Evolutionary conservation across 23 red algal species (phyloP).

Genomic region (Pyropia haitanensis): DNA sequence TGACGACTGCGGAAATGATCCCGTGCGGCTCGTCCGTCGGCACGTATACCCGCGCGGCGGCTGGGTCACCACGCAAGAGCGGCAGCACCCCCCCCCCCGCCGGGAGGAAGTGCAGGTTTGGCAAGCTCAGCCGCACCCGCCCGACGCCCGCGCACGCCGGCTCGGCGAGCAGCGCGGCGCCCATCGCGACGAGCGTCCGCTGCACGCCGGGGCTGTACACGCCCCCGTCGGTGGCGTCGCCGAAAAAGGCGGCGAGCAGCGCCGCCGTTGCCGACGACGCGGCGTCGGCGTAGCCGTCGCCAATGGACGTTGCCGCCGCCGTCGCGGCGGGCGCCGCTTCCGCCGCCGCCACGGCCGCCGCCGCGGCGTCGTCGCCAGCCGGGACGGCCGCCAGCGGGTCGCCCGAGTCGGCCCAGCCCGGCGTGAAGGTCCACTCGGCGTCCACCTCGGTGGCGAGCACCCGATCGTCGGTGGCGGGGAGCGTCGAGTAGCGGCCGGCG

Average conservation of each 20-base stretch:
- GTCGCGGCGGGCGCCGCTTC: too few species aligned
- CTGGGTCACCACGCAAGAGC: slow-evolving; percentile 30
- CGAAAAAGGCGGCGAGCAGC: slow-evolving; percentile 43
- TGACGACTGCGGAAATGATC: slow-evolving; percentile 38
- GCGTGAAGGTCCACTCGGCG: slow-evolving; percentile 25
- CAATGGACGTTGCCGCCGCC: too few species aligned
- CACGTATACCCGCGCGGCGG: slow-evolving; percentile 70
- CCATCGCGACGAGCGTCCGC: slow-evolving; percentile 63
- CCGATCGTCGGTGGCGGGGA: slow-evolving; percentile 60
- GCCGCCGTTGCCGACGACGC: too few species aligned
- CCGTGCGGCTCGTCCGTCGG: slow-evolving; percentile 73
- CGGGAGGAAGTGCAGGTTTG: slow-evolving; percentile 73
- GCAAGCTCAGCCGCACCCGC: slow-evolving; percentile 38
- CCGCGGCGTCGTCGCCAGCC: background rate
- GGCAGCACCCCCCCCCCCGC: slow-evolving; percentile 16
- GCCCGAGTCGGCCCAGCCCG: background rate
- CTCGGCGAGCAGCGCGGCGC: slow-evolving; percentile 5
- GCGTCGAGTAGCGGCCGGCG: slow-evolving; percentile 51
- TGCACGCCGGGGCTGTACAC: slow-evolving; percentile 76
- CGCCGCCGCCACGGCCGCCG: background rate
- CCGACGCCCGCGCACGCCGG: slow-evolving; percentile 6
- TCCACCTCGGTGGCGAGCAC: slow-evolving; percentile 44
- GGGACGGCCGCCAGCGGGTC: slow-evolving; percentile 1
- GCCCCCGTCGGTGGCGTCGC: slow-evolving; percentile 24
- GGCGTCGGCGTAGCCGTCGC: too few species aligned